Base-by-base conservation (phyloP, 2,329 filamentous ascomycete species). In the Chaetomium globosum region DNA sequence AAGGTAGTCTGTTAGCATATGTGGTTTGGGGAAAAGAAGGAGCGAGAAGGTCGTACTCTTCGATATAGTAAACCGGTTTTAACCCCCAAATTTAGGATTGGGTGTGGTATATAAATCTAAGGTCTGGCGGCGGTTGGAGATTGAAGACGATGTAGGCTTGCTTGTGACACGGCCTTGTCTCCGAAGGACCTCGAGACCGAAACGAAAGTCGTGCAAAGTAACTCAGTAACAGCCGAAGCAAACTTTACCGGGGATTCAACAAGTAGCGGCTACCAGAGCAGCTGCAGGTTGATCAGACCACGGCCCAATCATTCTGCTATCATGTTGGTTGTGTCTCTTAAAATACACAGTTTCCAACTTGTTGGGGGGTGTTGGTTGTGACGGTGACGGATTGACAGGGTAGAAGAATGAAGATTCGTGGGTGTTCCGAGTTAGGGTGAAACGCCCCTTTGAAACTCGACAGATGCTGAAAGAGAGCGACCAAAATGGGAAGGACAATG, bases 261-360 rank as follows among this genome's bases (percentile, higher is more conserved):
- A 13, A 6, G 30, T 28, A 56, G 5, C 12, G 31, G 46, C 43
- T 56, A 55, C 39, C 23, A 21, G 30, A 64, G 31, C 23, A 51
- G 31, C 23, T n/a, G n/a, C 48, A 30, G 30, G 36, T 51, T 56
- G 51, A 33, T 31, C 31, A 36, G 9, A n/a, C 43, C 4, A 30
- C 53, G n/a, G 3, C 59, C 33, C 48, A 16, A 6, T 36, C 63
- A 65, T 65, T 2, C 30, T 49, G 43, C 63, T 30, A 28, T 61
- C 59, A 53, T 61, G 3, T 43, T 43, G 19, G 46, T 8, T 23
- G 46, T 3, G 46, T 48, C 6, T 48, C 19, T 28, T 3, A 28
- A 7, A 21, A 61, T 53, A 61, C 36, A 61, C 52, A 12, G 30
- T 33, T 33, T 43, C 39, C 16, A 43, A 7, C 16, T n/a, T 19